phyloP scores from a whole-genome alignment of 768 basidiomycete species.

The Grammothele lineata region DNA sequence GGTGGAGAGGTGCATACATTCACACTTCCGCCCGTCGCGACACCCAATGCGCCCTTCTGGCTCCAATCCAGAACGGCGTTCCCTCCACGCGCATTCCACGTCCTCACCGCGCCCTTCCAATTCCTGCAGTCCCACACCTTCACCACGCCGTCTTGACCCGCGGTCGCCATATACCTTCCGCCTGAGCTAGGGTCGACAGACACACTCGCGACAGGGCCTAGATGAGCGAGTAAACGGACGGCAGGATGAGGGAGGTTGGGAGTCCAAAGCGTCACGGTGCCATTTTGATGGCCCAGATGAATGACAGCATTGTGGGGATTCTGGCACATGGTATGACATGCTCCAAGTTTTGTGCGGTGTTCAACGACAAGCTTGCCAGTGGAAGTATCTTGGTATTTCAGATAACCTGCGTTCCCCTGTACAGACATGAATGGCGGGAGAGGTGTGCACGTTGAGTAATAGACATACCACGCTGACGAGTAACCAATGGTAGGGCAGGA shows the following conservation, averaged over 20 bases:
- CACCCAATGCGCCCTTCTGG: slow-evolving; percentile 75
- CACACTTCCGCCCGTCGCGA: slow-evolving; percentile 78
- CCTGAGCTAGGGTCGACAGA: slow-evolving; percentile 81
- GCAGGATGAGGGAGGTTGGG: slow-evolving; percentile 91
- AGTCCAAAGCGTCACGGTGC: slow-evolving; percentile 94
- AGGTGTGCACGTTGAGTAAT: slow-evolving; percentile 7
- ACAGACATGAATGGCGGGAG: neutral
- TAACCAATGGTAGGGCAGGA: slow-evolving; percentile 94
- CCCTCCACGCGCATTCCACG: slow-evolving; percentile 69
- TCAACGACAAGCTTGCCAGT: slow-evolving; percentile 84
- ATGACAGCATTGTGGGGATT: slow-evolving; percentile 93
- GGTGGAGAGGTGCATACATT: slow-evolving; percentile 48
- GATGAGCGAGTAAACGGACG: slow-evolving; percentile 86
- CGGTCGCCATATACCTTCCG: slow-evolving; percentile 88
- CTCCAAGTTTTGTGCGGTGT: slow-evolving; percentile 87
- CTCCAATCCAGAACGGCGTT: slow-evolving; percentile 79
- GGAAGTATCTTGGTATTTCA: slow-evolving; percentile 97
- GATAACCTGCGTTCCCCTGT: slow-evolving; percentile 82
- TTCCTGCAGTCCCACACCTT: slow-evolving; percentile 98
- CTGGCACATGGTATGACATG: slow-evolving; percentile 82
- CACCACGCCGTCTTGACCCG: slow-evolving; percentile 82
- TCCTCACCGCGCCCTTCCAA: slow-evolving; percentile 86
- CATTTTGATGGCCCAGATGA: slow-evolving; percentile 92
- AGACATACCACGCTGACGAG: slow-evolving; percentile 72
- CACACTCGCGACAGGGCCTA: slow-evolving; percentile 79